phyloP scores from a whole-genome alignment of 306 rosid species.

The Elaeagnus macrophylla region DNA sequence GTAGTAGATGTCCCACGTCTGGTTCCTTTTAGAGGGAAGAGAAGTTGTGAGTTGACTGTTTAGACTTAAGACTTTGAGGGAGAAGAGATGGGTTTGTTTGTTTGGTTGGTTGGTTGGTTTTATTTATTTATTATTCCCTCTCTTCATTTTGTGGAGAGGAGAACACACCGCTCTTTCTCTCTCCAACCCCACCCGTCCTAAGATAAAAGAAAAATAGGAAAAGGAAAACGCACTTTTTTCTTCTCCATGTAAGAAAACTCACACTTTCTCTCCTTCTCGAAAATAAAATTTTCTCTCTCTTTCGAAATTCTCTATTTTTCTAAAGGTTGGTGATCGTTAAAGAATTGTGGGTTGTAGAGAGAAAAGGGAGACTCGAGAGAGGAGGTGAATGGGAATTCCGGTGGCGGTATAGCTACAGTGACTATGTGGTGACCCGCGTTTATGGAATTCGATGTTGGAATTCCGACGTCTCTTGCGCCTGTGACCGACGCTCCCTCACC shows the following conservation, averaged over 20 bases:
- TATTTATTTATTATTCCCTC: conserved; percentile 63
- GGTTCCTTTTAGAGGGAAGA: too few species aligned
- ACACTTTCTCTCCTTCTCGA: too few species aligned
- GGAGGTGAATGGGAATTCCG: conserved; percentile 32
- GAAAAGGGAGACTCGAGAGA: conserved; percentile 1
- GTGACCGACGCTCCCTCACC: conserved; percentile 48
- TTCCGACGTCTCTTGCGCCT: conserved; percentile 48
- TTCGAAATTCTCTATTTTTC: neutral
- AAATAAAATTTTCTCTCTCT: too few species aligned
- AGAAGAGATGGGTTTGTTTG: neutral
- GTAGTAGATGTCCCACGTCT: too few species aligned
- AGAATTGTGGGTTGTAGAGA: neutral
- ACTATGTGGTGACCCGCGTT: conserved; percentile 19
- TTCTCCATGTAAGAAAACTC: neutral
- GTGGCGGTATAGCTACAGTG: conserved; percentile 21
- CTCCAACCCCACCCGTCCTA: conserved; percentile 15
- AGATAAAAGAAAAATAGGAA: neutral
- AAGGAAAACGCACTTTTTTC: neutral
- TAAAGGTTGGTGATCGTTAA: conserved; percentile 12
- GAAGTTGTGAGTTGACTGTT: too few species aligned
- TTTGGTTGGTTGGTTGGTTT: conserved; percentile 44
- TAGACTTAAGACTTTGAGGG: neutral
- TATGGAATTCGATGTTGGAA: conserved; percentile 83
- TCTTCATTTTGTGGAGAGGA: conserved; percentile 80
- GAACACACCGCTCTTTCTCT: conserved; percentile 46